phyloP scores from a whole-genome alignment of 179 eudicot genomes.

The Beta lomatogona region DNA sequence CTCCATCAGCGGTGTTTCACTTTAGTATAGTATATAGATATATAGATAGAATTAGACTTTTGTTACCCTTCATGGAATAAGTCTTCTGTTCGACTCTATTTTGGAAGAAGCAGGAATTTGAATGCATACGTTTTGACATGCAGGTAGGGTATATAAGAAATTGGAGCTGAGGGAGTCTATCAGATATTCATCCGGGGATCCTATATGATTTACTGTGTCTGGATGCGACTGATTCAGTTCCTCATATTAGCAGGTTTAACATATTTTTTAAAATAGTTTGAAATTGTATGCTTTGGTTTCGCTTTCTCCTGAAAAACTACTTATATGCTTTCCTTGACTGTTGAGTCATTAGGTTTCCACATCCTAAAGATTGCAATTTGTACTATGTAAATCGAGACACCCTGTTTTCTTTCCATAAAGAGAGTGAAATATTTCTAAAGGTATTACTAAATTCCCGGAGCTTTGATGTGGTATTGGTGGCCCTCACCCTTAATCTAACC shows the following conservation, averaged over 20 bases:
- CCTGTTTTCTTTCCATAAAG: constrained; percentile 8
- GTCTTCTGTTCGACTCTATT: neutral
- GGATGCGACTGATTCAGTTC: neutral
- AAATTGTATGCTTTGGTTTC: too few species aligned
- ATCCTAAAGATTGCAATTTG: neutral
- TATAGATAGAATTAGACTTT: too few species aligned
- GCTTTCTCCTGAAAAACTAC: too few species aligned
- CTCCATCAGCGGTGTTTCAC: too few species aligned
- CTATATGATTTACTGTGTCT: constrained; percentile 9
- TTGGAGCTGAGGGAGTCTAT: constrained; percentile 3
- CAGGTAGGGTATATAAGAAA: neutral
- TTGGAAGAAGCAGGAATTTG: neutral
- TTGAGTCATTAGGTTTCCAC: neutral
- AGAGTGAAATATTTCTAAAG: constrained; percentile 3
- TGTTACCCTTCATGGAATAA: too few species aligned
- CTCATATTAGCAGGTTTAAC: constrained; percentile 11
- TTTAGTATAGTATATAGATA: too few species aligned
- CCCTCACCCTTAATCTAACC: neutral
- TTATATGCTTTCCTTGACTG: neutral
- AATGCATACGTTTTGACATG: neutral
- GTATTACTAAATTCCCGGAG: neutral
- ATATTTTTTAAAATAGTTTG: neutral
- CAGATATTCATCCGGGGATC: constrained; percentile 5
- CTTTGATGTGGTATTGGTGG: neutral
- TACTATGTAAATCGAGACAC: constrained; percentile 7